Conservation (phyloP, 2,329 filamentous ascomycete genomes). For the Aspergillus sp. region DNA sequence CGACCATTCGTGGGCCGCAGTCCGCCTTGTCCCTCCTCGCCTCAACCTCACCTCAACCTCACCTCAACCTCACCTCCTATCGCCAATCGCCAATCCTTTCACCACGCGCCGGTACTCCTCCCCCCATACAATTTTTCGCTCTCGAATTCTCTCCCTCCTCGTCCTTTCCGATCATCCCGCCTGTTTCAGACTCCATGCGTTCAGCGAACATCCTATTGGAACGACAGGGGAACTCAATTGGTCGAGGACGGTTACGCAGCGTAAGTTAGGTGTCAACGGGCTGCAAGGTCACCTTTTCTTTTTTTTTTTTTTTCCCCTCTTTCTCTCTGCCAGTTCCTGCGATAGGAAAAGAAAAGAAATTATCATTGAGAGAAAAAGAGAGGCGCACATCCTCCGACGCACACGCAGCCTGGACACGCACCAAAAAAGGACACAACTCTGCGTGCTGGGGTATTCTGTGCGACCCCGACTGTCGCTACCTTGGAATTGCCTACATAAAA, state of each 20-base stretch:
- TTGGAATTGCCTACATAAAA: conserved; percentile 10
- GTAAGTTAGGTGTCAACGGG: conserved; percentile 16
- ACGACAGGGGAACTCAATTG: conserved; percentile 26
- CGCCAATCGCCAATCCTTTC: conserved; percentile 5
- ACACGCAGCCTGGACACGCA: not conserved
- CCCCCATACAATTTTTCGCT: too few species aligned
- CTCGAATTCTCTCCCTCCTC: conserved; percentile 17
- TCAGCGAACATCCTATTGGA: conserved; percentile 25
- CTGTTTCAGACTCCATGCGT: conserved; percentile 30
- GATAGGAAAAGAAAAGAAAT: too few species aligned
- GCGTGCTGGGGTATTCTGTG: conserved; percentile 3
- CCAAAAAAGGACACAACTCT: not conserved
- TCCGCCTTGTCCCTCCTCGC: conserved; percentile 11
- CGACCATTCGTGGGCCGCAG: conserved; percentile 13
- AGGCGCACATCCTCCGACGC: not conserved
- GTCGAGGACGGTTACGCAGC: conserved; percentile 24
- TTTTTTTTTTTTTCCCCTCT: too few species aligned
- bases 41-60: conserved; percentile 8
- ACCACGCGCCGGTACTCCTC: conserved; percentile 6
- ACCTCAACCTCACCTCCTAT: conserved; percentile 8
- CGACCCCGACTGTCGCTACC: conserved; percentile 15
- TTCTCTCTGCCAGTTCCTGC: too few species aligned
- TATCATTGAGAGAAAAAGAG: not conserved
- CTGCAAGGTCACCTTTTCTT: conserved; percentile 17
- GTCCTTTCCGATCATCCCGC: not conserved